Evolutionary conservation across 1,284 basidiomycete genomes (phyloP).

Genomic region (Farysia itapuensis): DNA sequence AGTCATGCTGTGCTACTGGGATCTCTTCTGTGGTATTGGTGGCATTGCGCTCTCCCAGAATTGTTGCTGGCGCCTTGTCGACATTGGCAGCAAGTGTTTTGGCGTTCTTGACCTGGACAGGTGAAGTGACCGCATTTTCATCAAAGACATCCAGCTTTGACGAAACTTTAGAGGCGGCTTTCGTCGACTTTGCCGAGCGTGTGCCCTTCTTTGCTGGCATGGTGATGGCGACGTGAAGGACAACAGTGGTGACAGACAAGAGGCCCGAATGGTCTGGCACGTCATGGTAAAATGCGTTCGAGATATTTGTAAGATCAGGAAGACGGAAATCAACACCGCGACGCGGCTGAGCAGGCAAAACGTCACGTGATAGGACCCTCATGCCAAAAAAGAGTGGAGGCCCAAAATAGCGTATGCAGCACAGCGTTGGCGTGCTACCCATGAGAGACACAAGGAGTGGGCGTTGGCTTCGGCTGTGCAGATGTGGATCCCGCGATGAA

Average conservation of each 20-base stretch:
- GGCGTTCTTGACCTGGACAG: no score
- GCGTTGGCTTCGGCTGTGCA: no score
- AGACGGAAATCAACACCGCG: slow-evolving; percentile 23
- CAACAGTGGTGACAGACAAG: no score
- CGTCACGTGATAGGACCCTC: slow-evolving; percentile 43
- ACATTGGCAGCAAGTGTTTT: neutral
- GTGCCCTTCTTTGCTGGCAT: slow-evolving; percentile 32
- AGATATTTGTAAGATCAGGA: neutral
- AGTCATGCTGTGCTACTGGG: no score
- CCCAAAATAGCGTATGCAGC: no score
- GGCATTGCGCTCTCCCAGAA: slow-evolving; percentile 24
- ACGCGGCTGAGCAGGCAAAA: slow-evolving; percentile 8
- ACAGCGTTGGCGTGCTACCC: no score
- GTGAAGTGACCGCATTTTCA: slow-evolving; percentile 3
- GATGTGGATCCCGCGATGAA: no score
- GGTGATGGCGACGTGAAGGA: no score
- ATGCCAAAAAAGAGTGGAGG: no score
- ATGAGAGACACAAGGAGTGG: no score
- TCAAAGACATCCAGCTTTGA: slow-evolving; percentile 16
- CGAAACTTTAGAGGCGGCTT: slow-evolving; percentile 9
- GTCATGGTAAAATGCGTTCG: no score
- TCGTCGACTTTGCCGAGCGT: slow-evolving; percentile 17
- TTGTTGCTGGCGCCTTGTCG: slow-evolving; percentile 6
- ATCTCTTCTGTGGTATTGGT: slow-evolving; percentile 3
- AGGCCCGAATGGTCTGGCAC: no score